Conservation (phyloP, 2,329 filamentous ascomycete genomes). For the Phyllosticta capitalensis region DNA sequence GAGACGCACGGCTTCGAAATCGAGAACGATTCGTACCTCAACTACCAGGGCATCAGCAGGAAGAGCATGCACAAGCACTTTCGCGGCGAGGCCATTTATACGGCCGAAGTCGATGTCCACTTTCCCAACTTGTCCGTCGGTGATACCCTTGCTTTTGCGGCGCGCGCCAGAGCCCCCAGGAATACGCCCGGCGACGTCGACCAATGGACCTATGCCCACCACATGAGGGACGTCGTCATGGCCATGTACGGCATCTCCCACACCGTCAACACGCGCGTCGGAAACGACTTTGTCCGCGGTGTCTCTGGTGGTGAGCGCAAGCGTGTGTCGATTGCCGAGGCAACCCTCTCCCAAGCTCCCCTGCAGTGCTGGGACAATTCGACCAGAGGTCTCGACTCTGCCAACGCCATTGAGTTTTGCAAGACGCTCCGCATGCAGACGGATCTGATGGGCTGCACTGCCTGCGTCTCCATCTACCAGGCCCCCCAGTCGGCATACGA, state of each 20-base stretch:
- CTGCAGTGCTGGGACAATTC: constrained; percentile 65
- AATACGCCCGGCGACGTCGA: constrained; percentile 48
- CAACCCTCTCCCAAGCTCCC: constrained; percentile 49
- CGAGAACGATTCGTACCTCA: constrained; percentile 60
- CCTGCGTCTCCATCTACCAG: constrained; percentile 62
- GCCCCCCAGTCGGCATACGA: constrained; percentile 58
- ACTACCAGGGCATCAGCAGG: constrained; percentile 65
- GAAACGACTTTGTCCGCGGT: constrained; percentile 65
- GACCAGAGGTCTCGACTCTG: constrained; percentile 58
- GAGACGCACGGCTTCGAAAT: constrained; percentile 71
- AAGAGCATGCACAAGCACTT: constrained; percentile 66
- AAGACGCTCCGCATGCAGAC: constrained; percentile 54
- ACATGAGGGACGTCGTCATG: constrained; percentile 61
- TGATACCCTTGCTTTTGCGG: constrained; percentile 68
- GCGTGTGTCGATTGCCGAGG: constrained; percentile 67
- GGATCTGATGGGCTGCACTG: constrained; percentile 51
- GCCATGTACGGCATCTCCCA: constrained; percentile 65
- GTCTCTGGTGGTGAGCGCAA: constrained; percentile 63
- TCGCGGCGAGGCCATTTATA: constrained; percentile 76
- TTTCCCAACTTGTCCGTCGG: constrained; percentile 67
- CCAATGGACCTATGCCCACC: constrained; percentile 45
- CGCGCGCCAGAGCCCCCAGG: constrained; percentile 55
- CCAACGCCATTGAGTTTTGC: constrained; percentile 61
- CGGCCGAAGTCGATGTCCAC: constrained; percentile 70
- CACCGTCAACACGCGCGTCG: constrained; percentile 59